Conservation (phyloP, 345 rosid species). For the Carallia pectinifolia region DNA sequence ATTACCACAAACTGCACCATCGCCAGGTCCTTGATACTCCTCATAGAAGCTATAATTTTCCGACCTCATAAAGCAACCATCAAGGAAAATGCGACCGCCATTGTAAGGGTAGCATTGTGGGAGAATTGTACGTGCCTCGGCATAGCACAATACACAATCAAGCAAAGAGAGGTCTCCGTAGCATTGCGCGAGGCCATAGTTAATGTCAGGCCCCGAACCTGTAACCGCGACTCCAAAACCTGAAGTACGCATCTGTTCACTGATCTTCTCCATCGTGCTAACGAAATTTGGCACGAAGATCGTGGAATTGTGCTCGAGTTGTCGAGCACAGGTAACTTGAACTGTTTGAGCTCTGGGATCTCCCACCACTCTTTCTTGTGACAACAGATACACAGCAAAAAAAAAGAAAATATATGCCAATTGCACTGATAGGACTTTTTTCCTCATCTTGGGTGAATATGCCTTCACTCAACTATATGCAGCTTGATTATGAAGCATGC, state of each 20-base stretch:
- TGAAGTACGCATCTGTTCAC: slow-evolving; percentile 49
- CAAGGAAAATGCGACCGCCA: slow-evolving; percentile 77
- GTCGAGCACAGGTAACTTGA: slow-evolving; percentile 38
- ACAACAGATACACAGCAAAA: slow-evolving; percentile 16
- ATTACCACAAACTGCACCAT: slow-evolving; percentile 64
- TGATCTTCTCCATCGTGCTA: slow-evolving; percentile 75
- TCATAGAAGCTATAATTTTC: slow-evolving; percentile 78
- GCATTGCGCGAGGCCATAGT: slow-evolving; percentile 85
- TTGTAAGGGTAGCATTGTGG: slow-evolving; percentile 85
- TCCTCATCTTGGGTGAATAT: slow-evolving; percentile 24
- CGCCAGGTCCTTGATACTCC: slow-evolving; percentile 60
- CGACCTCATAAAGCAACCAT: slow-evolving; percentile 94
- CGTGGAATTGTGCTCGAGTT: slow-evolving; percentile 58
- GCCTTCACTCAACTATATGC: background rate
- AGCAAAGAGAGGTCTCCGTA: slow-evolving; percentile 75
- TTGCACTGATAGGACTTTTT: background rate
- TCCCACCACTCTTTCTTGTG: slow-evolving; percentile 29
- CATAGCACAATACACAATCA: slow-evolving; percentile 88
- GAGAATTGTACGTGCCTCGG: slow-evolving; percentile 80
- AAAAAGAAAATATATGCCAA: slow-evolving; percentile 8
- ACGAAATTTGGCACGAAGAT: slow-evolving; percentile 73
- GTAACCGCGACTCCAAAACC: slow-evolving; percentile 64
- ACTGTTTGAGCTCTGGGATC: slow-evolving; percentile 61
- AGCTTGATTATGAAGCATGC: slow-evolving; percentile 12
- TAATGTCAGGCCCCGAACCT: slow-evolving; percentile 69